Conservation (phyloP, 371 early-diverging fungal genomes). For the Lichtheimia ornata region DNA sequence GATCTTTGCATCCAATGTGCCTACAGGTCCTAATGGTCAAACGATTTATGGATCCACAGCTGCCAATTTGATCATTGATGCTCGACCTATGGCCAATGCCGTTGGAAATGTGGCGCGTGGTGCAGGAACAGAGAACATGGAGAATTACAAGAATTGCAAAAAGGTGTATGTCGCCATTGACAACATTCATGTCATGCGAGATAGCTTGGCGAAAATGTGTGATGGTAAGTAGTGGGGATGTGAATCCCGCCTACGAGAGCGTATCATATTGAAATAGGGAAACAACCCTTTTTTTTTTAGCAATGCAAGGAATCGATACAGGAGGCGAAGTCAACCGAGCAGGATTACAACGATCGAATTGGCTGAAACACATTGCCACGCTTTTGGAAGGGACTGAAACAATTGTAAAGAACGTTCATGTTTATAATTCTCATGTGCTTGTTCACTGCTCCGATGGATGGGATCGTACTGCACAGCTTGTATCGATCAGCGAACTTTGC, state of each 20-base stretch:
- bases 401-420: conserved; percentile 84
- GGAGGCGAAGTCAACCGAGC: conserved; percentile 53
- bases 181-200: conserved; percentile 97
- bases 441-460: conserved; percentile 99
- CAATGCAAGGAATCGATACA: conserved; percentile 57
- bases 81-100: conserved; percentile 93
- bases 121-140: conserved; percentile 92
- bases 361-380: conserved; percentile 85
- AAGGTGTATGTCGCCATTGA: conserved; percentile 90
- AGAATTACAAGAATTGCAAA: conserved; percentile 87
- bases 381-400: conserved; percentile 79
- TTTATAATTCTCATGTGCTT: conserved; percentile 80
- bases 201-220: conserved; percentile 78
- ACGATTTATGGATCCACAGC: conserved; percentile 50
- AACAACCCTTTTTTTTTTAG: conserved; percentile 22
- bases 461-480: conserved; percentile 97
- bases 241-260: background rate
- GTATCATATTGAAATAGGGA: background rate
- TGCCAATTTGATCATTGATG: conserved; percentile 90
- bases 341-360: conserved; percentile 70
- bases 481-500: conserved; percentile 86
- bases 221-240: conserved; percentile 81
- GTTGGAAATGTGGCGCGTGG: conserved; percentile 93
- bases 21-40: conserved; percentile 43
- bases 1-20: conserved; percentile 71